Evolutionary conservation across 805 yeast species (phyloP), one percentile per base, ranked within the genome.

Genomic region (Pichia manshurica): DNA sequence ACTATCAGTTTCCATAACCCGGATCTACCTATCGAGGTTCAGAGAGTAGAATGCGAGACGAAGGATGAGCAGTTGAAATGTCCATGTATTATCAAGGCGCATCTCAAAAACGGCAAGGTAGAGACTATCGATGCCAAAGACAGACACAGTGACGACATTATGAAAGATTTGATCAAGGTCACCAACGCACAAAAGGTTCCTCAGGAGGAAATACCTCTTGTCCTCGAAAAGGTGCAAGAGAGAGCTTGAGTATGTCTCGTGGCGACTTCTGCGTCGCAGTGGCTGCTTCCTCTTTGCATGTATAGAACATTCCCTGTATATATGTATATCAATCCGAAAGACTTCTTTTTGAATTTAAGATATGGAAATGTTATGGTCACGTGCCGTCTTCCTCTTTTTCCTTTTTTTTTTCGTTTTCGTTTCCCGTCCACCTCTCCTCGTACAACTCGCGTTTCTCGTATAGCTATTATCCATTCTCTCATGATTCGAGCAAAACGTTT

Each of bases 1-100:
- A 79, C 89, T 6, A 72, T 89, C 53, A 82, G 79, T 62, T 89
- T 85, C 64, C 90, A 87, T 68, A 89, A 89, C 64, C 90, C 91
- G n/a, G 68, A 70, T 39, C 59, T 85, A 23, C 74, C 78, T 21
- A 79, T 87, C 47, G 71, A 74, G 21, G 82, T 87, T 32, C 68
- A 74, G 13, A 71, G 89, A 55, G 71, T 84, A 39, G 68, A 71
- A 39, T 68, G 64, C 51, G 60, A 50, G 4, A 64, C 67, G 21
- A 68, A 66, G 42, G 75, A 73, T 17, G 77, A 76, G 41, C 66
- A 68, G 43, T 57, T 59, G 15, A 63, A 66, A 35, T 67, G 72
- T 52, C 84, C 82, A 2, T 68, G 78, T 23, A 59, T 68, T 42
- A 57, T 81, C 21, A 70, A 66, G 22, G 64, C 79, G 15, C 59